Conservation (phyloP, 2,329 filamentous ascomycete genomes). For the Trichophyton mentagrophytes region DNA sequence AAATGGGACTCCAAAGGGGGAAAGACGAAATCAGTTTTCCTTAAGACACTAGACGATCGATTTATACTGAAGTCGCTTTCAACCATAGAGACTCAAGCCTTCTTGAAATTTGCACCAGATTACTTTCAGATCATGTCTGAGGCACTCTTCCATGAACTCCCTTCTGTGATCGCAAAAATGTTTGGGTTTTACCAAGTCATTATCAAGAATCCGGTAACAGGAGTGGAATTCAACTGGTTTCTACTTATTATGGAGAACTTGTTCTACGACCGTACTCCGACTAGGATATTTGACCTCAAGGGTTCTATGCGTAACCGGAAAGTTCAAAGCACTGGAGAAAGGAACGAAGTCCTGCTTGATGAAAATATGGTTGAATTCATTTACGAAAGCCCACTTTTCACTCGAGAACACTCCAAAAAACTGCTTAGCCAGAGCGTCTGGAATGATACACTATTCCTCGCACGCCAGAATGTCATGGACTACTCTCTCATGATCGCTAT, state of each 20-base stretch:
- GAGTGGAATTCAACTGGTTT: slow-evolving; percentile 88
- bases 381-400: slow-evolving; percentile 90
- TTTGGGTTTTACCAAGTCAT: slow-evolving; percentile 94
- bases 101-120: slow-evolving; percentile 86
- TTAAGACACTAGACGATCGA: slow-evolving; percentile 91
- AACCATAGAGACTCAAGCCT: slow-evolving; percentile 81
- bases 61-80: slow-evolving; percentile 87
- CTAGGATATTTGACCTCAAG: slow-evolving; percentile 88
- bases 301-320: slow-evolving; percentile 98
- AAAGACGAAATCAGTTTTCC: slow-evolving; percentile 92
- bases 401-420: slow-evolving; percentile 91
- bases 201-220: slow-evolving; percentile 87
- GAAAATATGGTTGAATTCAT: slow-evolving; percentile 99
- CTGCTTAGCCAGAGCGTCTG: slow-evolving; percentile 81
- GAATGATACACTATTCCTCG: slow-evolving; percentile 94
- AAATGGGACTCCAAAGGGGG: slow-evolving; percentile 98
- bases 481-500: slow-evolving; percentile 98
- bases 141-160: slow-evolving; percentile 85
- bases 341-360: slow-evolving; percentile 89
- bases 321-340: slow-evolving; percentile 87
- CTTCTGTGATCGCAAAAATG: slow-evolving; percentile 98
- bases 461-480: slow-evolving; percentile 95
- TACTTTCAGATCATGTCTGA: slow-evolving; percentile 98
- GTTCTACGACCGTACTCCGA: slow-evolving; percentile 87
- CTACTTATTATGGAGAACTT: slow-evolving; percentile 93